These are phyloP conservation scores for Austropuccinia psidii DNA, from an alignment of 1,284 basidiomycete species.

Conservation along the genomic window DNA sequence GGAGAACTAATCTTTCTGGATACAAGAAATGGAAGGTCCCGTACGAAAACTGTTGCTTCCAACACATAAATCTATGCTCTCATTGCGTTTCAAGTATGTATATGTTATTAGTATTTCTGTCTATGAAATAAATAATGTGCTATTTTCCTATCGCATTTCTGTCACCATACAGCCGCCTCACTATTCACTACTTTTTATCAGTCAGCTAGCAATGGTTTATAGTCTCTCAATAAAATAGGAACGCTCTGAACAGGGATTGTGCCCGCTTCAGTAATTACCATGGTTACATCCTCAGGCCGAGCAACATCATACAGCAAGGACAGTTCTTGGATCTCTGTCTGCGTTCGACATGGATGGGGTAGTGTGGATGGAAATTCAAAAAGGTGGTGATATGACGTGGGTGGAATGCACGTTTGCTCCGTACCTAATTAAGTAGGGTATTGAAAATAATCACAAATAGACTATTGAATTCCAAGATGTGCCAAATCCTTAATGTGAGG, in stretches of 20 bases:
- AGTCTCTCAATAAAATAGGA: slow-evolving; percentile 27
- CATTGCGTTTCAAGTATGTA: no score
- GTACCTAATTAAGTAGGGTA: slow-evolving; percentile 1
- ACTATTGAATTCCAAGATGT: neutral
- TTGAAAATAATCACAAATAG: neutral
- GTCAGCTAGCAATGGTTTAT: slow-evolving; percentile 28
- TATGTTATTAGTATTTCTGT: no score
- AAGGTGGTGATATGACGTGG: slow-evolving; percentile 14
- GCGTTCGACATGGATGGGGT: neutral
- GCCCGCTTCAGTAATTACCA: slow-evolving; percentile 83
- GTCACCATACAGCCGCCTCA: no score
- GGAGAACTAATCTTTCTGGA: no score
- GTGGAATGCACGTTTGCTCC: slow-evolving; percentile 14
- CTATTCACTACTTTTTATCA: no score
- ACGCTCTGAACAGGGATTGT: slow-evolving; percentile 35
- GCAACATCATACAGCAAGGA: slow-evolving; percentile 79
- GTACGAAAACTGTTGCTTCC: no score
- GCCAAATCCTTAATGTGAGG: neutral
- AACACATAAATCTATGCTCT: no score
- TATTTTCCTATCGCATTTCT: no score
- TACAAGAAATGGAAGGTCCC: no score
- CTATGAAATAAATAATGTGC: no score
- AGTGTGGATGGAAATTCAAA: slow-evolving; percentile 25
- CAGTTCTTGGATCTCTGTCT: slow-evolving; percentile 13
- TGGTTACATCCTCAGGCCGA: slow-evolving; percentile 77